Base-by-base conservation (phyloP, 257 asterid genomes). In the Eustoma russellianum region DNA sequence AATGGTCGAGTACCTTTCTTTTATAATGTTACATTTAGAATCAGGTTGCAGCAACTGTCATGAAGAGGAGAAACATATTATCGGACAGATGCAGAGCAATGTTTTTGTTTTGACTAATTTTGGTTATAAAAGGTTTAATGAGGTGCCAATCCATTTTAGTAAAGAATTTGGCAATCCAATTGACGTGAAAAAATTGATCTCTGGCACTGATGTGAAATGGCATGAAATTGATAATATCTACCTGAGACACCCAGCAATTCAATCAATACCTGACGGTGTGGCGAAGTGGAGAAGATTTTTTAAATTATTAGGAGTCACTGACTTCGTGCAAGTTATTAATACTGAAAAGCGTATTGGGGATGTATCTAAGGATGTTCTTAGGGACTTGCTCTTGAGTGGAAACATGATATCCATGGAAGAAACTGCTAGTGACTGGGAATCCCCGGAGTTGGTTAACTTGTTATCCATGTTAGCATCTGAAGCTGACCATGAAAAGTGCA, bases 201-300 rank as follows among this genome's bases (percentile, higher is more conserved):
- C 57, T 60, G 86, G 83, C 54, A 68, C 74, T 61, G 83, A 75
- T 68, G 67, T 82, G 61, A 76, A 67, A 24, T 92, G 98, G 98
- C 80, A 75, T 60, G 86, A 85, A 62, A 52, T 88, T 51, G 90
- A 79, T 60, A 53, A 68, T 56, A 66, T 77, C 56, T 92, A 85
- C 53, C 45, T 88, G 59, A 70, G 75, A 52, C 97, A 85, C 74
- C 82, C 95, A 45, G 73, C 87, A 52, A 91, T 86, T 53, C 70
- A 72, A 65, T 79, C 75, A 34, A 30, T 85, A 50, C 61, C 83
- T 50, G 88, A 62, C 62, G 97, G 94, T 70, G 60, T 66, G 53
- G 53, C 63, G 58, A 88, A 80, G 77, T 92, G 98, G 98, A 81
- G 95, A 62, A 73, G 48, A 49, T 85, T 92, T 67, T 77, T 92